Base-by-base conservation (phyloP, 176 grass and related monocot species). In the Oryza meridionalis region DNA sequence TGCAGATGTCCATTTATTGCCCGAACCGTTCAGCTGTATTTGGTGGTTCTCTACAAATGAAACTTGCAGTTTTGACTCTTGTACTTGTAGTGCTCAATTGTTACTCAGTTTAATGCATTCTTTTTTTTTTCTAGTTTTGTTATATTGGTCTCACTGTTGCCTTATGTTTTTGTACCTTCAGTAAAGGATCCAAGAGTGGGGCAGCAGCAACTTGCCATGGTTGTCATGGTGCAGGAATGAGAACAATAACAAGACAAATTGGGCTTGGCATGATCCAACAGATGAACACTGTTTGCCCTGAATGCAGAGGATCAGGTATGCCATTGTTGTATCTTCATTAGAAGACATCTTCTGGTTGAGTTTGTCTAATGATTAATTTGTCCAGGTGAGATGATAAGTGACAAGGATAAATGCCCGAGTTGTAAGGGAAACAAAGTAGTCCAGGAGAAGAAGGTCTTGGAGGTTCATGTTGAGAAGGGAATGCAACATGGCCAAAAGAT, bases 241-340 rank as follows among this genome's bases (percentile, higher is more conserved):
- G 88, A 45, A 94, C 77, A 27, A 86, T 96, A 80, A 99, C 91
- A 77, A 85, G 93, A 81, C 93, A 94, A 72, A 92, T 99, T 15
- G 93, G 97, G 77, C 79, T 70, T 78, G 97, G 93, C 84, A 99
- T 99, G 97, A 99, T 99, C 75, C 97, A 96, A 88, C 91, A 92
- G 77, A 99, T 99, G 97, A 87, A 96, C 46, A 75, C 89, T 82
- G 72, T 92, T 69, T 99, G 97, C 61, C 67, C 93, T 86, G 97
- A 96, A 50, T 99, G 97, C 91, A 92, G 77, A 82, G 97, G 97
- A 69, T 33, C 91, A 87, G 93, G 96, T 95, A 79, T 75, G 62
- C 40, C 55, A 31, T 15, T 49, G 12, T 87, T 83, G 17, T 21
- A 76, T 72, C 38, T 81, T 87, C 44, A 47, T 66, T 74, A 25